Evolutionary conservation across 2,329 filamentous ascomycete species (phyloP), one percentile per base, ranked within the genome.

Genomic region (Hortaea werneckii): DNA sequence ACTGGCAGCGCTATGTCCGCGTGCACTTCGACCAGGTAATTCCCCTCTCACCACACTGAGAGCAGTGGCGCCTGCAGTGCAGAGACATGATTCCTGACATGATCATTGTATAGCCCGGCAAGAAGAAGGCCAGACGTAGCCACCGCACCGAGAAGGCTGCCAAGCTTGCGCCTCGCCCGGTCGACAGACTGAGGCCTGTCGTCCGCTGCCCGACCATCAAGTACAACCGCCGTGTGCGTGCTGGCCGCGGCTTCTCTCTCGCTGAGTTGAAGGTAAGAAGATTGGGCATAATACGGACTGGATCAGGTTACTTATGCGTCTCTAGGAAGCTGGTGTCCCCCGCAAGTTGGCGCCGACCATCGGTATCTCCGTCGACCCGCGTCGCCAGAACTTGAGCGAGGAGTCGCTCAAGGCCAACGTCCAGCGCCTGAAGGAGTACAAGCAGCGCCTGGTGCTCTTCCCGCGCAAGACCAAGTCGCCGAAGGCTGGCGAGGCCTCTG

Each of bases 11-110:
- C 78, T 87, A 89, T 77, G 92, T 98, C 70, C 87, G 88, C 77
- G 86, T 87, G 75, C 92, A 98, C 82, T 98, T 98, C 79, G 88
- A 98, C 80, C 92, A 96, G 88, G 90, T 94, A 90, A 76, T 67
- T 73, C 69, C 73, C 74, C 70, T 70, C 65, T 72, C 67, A 65
- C 48, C 50, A 50, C 52, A 47, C 53, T 72, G 70, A 74, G 71
- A 72, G 70, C 63, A 68, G 70, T 68, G 70, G 71, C 71, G 71
- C 72, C 71, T 71, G 68, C 63, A 60, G 55, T 58, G 53, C 53
- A 58, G 13, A 49, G 46, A 41, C 45, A 60, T 51, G 61, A 59
- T 63, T 12, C 57, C 60, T 66, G 58, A 65, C 59, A 55, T 47
- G 45, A 48, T 42, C 40, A 48, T 58, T 57, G 44, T 56, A 66